Conservation (phyloP, 2,329 filamentous ascomycete genomes). For the Uncinocarpus reesii region DNA sequence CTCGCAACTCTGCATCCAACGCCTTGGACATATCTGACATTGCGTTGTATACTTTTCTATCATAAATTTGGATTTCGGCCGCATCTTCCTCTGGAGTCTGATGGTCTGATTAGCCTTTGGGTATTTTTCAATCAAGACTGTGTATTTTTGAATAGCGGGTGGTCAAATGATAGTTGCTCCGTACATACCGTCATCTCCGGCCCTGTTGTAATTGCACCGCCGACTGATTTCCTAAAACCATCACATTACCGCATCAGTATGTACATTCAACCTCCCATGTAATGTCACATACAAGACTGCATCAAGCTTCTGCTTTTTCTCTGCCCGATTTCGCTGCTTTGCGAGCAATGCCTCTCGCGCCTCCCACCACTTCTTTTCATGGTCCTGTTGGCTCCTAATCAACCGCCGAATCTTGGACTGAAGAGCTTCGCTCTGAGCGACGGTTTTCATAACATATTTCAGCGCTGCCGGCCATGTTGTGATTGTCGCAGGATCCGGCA, state of each 20-base stretch:
- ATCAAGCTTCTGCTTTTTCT: constrained; percentile 46
- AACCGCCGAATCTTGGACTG: constrained; percentile 44
- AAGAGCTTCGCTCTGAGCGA: constrained; percentile 38
- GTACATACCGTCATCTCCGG: constrained; percentile 26
- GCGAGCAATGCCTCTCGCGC: constrained; percentile 43
- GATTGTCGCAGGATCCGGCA: constrained; percentile 38
- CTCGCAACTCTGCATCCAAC: constrained; percentile 46
- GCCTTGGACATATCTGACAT: constrained; percentile 50
- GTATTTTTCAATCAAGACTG: not conserved
- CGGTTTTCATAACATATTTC: constrained; percentile 42
- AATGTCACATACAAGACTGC: constrained; percentile 42
- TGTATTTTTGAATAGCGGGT: not conserved
- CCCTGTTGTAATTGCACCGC: constrained; percentile 30
- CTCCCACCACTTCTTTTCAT: constrained; percentile 53
- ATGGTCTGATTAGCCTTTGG: not conserved
- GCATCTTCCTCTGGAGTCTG: constrained; percentile 41
- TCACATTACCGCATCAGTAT: constrained; percentile 10
- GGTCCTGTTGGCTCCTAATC: constrained; percentile 52
- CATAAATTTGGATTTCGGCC: constrained; percentile 49
- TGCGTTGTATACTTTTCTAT: constrained; percentile 53
- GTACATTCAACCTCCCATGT: not conserved
- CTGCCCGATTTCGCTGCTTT: constrained; percentile 43
- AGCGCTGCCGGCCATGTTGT: constrained; percentile 44
- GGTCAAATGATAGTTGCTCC: not conserved
- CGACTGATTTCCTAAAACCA: constrained; percentile 36